phyloP scores from a whole-genome alignment of 768 basidiomycete genomes.

The Lactarius hengduanensis region DNA sequence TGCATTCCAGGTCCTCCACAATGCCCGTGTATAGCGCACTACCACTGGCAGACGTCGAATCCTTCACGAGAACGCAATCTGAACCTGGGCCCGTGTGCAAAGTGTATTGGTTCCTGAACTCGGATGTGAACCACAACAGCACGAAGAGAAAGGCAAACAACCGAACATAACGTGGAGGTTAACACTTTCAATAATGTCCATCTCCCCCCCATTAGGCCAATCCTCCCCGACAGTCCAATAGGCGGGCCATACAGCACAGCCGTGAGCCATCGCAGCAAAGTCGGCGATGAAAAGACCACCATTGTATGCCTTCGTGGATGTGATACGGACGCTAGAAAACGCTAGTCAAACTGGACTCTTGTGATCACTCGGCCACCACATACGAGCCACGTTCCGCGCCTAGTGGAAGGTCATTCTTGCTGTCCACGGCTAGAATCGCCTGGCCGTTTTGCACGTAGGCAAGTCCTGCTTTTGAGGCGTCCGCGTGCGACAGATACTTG shows the following conservation, averaged over 20 bases:
- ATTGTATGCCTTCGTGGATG: conserved; percentile 33
- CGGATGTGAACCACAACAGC: background rate
- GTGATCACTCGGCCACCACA: background rate
- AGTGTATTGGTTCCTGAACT: conserved; percentile 14
- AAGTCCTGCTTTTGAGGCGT: conserved; percentile 7
- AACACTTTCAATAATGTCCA: conserved; percentile 37
- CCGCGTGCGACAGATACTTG: conserved; percentile 10
- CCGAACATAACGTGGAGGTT: background rate
- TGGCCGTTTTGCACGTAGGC: conserved; percentile 16
- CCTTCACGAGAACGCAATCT: background rate
- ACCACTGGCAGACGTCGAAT: background rate
- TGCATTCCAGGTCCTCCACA: background rate
- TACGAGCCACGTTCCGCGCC: conserved; percentile 17
- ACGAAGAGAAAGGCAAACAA: background rate
- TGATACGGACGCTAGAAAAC: conserved; percentile 33
- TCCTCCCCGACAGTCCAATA: conserved; percentile 29
- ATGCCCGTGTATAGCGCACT: background rate
- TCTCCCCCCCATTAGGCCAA: conserved; percentile 37
- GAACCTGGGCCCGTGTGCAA: conserved; percentile 10
- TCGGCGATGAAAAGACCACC: conserved; percentile 37
- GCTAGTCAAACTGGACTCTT: background rate
- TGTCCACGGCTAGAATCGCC: conserved; percentile 20
- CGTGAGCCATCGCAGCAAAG: conserved; percentile 33
- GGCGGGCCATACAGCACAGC: conserved; percentile 36
- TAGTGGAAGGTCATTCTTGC: conserved; percentile 8